These are phyloP conservation scores for Mortierella sp. DNA, from an alignment of 371 early-diverging fungal species.

Conservation along the genomic window DNA sequence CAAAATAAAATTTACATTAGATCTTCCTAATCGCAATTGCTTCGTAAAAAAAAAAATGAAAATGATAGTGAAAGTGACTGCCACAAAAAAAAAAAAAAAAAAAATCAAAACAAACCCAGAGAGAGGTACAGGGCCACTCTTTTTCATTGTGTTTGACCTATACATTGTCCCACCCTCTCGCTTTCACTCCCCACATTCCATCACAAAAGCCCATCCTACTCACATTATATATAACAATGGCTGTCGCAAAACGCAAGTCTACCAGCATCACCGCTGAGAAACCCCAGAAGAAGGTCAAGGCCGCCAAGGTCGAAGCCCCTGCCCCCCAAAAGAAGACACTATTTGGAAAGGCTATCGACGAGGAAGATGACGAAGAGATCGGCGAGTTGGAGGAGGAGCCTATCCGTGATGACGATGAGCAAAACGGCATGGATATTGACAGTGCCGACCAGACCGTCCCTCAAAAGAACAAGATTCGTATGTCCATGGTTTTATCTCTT, in stretches of 20 bases:
- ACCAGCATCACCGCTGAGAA: conserved; percentile 41
- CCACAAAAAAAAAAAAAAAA: conserved; percentile 8
- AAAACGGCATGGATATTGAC: conserved; percentile 50
- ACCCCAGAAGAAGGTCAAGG: conserved; percentile 41
- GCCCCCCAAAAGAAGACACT: conserved; percentile 43
- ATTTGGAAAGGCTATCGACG: conserved; percentile 47
- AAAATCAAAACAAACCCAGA: conserved; percentile 7
- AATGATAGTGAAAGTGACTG: neutral
- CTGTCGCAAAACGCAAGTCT: conserved; percentile 51
- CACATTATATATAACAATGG: conserved; percentile 29
- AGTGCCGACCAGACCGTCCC: conserved; percentile 19
- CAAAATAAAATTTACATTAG: neutral
- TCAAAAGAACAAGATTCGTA: conserved; percentile 54
- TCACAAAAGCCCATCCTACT: neutral
- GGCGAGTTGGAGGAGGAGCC: conserved; percentile 47
- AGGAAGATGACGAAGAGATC: conserved; percentile 38
- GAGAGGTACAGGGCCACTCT: neutral
- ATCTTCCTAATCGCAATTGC: neutral
- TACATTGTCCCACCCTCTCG: conserved; percentile 1
- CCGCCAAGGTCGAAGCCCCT: conserved; percentile 17
- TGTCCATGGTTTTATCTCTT: conserved; percentile 1
- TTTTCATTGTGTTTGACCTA: neutral
- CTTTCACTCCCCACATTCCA: conserved; percentile 3
- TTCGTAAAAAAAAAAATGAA: neutral
- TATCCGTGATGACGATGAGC: conserved; percentile 53